Conservation (phyloP, 2,329 filamentous ascomycete species). For the Diaporthe sp. region DNA sequence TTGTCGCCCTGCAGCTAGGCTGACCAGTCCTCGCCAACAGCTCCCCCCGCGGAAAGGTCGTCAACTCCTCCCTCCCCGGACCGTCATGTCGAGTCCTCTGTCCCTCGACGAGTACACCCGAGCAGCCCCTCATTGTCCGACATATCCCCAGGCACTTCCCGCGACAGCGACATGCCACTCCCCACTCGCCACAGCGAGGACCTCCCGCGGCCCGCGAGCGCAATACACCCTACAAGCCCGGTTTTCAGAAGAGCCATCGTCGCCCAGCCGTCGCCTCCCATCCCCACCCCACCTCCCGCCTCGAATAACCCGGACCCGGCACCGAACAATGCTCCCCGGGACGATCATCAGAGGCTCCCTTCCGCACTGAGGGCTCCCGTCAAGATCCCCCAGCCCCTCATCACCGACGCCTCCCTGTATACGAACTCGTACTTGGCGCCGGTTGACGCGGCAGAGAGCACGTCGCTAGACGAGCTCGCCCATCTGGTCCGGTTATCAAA, state of each 20-base stretch:
- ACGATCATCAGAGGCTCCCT: conserved; percentile 27
- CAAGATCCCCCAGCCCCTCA: conserved; percentile 60
- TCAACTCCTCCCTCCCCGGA: conserved; percentile 64
- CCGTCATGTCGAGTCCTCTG: conserved; percentile 58
- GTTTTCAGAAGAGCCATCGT: conserved; percentile 60
- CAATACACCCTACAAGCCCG: conserved; percentile 49
- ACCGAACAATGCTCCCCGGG: conserved; percentile 37
- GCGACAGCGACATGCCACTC: conserved; percentile 49
- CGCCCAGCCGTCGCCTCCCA: conserved; percentile 52
- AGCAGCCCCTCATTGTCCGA: conserved; percentile 63
- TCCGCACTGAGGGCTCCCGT: conserved; percentile 35
- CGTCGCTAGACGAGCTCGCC: conserved; percentile 80
- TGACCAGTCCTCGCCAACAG: conserved; percentile 27
- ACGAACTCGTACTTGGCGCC: conserved; percentile 69
- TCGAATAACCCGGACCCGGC: conserved; percentile 37
- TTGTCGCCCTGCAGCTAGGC: background rate
- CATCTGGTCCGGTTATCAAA: conserved; percentile 81
- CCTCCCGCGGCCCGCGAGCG: conserved; percentile 51
- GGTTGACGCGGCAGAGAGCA: conserved; percentile 72
- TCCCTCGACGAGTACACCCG: conserved; percentile 62
- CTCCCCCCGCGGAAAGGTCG: conserved; percentile 52
- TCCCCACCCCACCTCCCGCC: conserved; percentile 40
- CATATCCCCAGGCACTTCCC: conserved; percentile 20
- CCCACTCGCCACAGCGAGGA: conserved; percentile 57
- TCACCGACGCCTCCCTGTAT: conserved; percentile 75